Percentiles rank a stretch among this genome's conserved stretches.
Conservation (phyloP, 1,284 basidiomycete genomes). For the Veloboletus limbatus region DNA sequence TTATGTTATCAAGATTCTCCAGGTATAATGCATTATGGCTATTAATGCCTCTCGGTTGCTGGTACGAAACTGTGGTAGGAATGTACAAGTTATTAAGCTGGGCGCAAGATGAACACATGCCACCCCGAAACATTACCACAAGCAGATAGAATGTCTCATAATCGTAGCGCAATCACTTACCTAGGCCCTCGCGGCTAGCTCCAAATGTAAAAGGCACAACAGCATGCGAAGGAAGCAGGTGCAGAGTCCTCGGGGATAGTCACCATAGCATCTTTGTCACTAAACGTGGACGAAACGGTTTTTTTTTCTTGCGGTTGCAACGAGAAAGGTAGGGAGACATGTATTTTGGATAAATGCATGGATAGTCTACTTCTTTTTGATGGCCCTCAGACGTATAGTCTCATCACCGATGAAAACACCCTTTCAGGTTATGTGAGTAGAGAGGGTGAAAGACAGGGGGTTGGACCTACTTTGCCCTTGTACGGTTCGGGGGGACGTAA, state of each 20-base stretch:
- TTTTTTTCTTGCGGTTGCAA: not conserved
- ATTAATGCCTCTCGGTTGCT: no score
- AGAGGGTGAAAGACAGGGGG: not conserved
- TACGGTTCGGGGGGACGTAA: conserved; percentile 95
- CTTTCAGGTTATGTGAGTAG: conserved; percentile 38
- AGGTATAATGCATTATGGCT: not conserved
- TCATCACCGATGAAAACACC: conserved; percentile 92
- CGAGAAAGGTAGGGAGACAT: not conserved
- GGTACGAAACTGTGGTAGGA: no score
- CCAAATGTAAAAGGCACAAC: not conserved
- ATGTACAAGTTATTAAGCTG: no score
- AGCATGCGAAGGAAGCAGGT: not conserved
- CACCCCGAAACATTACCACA: no score
- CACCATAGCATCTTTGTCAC: not conserved
- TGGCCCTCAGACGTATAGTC: conserved; percentile 84
- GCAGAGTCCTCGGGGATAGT: conserved; percentile 9
- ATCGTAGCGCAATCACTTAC: not conserved
- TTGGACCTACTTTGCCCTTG: conserved; percentile 82
- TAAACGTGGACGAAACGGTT: not conserved
- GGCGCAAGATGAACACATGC: not conserved
- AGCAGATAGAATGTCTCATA: not conserved
- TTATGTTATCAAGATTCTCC: not conserved
- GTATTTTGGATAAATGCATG: conserved; percentile 5
- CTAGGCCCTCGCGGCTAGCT: not conserved
- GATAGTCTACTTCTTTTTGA: conserved; percentile 89